These are phyloP conservation scores for Discostella pseudostelligera DNA, from an alignment of 108 stramenopile genomes.

Conservation along the genomic window DNA sequence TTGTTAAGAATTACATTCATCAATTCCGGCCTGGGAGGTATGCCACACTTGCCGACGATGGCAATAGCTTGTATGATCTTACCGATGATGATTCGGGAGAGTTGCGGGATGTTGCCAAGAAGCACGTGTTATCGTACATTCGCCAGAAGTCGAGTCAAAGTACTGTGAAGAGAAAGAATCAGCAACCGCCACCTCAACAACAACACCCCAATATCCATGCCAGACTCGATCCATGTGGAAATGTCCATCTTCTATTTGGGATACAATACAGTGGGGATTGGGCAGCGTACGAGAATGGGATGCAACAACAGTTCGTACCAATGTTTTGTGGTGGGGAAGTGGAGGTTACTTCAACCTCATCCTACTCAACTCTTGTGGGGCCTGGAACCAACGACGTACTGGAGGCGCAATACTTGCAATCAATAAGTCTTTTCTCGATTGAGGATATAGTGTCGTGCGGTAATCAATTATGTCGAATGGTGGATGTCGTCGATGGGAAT, in stretches of 20 bases:
- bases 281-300: conserved; percentile 25
- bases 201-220: conserved; percentile 14
- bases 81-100: conserved; percentile 31
- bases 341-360: conserved; percentile 18
- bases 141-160: conserved; percentile 11
- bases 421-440: conserved; percentile 18
- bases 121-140: conserved; percentile 19
- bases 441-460: conserved; percentile 5
- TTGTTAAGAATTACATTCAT: conserved; percentile 62
- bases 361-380: not conserved
- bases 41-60: conserved; percentile 20
- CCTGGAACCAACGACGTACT: conserved; percentile 8
- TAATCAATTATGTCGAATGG: not conserved
- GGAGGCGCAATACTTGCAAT: conserved; percentile 15
- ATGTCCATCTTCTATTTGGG: conserved; percentile 43
- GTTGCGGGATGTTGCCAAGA: conserved; percentile 19
- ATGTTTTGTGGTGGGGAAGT: conserved; percentile 31
- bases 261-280: conserved; percentile 41
- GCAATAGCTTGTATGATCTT: conserved; percentile 27
- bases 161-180: not conserved
- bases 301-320: conserved; percentile 19
- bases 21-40: conserved; percentile 28
- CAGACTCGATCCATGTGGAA: conserved; percentile 39
- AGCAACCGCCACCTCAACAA: too few relatives aligned
- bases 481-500: not conserved